These are phyloP conservation scores for Geosmithia morbida DNA, from an alignment of 2,329 filamentous ascomycete species.

Conservation along the genomic window DNA sequence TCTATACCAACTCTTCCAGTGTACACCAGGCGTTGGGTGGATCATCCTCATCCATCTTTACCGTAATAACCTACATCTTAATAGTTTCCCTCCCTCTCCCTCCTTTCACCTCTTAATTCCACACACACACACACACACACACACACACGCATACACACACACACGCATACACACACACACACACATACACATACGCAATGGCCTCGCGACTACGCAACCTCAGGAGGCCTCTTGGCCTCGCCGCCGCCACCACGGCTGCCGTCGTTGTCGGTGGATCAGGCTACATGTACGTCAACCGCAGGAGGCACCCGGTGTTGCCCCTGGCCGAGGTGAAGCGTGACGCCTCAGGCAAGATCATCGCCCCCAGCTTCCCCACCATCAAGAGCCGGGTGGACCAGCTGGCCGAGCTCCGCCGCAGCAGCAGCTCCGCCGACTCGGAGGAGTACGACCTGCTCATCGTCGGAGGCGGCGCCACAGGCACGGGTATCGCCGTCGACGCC, in stretches of 20 bases:
- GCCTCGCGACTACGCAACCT: slow-evolving; percentile 17
- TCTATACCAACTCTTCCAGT: too few relatives aligned
- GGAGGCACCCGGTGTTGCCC: slow-evolving; percentile 15
- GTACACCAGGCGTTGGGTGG: too few relatives aligned
- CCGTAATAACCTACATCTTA: neutral
- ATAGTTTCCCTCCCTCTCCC: neutral
- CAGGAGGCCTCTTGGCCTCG: slow-evolving; percentile 17
- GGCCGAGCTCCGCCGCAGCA: slow-evolving; percentile 20
- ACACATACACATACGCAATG: slow-evolving; percentile 16
- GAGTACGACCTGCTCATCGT: slow-evolving; percentile 68
- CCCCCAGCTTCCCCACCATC: slow-evolving; percentile 19
- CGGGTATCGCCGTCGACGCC: slow-evolving; percentile 70
- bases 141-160: slow-evolving; percentile 6
- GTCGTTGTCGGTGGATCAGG: slow-evolving; percentile 14
- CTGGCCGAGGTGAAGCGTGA: slow-evolving; percentile 20
- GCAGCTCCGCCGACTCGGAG: slow-evolving; percentile 15
- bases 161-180: slow-evolving; percentile 5
- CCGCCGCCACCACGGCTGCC: slow-evolving; percentile 13
- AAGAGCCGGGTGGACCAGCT: slow-evolving; percentile 22
- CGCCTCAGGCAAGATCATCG: slow-evolving; percentile 18
- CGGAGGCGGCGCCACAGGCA: slow-evolving; percentile 65
- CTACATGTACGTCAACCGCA: slow-evolving; percentile 12
- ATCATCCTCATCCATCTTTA: too few relatives aligned
- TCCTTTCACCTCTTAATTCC: neutral
- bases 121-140: slow-evolving; percentile 6